Evolutionary conservation across 306 rosid genomes (phyloP).

Genomic region (Biancaea sappan): DNA sequence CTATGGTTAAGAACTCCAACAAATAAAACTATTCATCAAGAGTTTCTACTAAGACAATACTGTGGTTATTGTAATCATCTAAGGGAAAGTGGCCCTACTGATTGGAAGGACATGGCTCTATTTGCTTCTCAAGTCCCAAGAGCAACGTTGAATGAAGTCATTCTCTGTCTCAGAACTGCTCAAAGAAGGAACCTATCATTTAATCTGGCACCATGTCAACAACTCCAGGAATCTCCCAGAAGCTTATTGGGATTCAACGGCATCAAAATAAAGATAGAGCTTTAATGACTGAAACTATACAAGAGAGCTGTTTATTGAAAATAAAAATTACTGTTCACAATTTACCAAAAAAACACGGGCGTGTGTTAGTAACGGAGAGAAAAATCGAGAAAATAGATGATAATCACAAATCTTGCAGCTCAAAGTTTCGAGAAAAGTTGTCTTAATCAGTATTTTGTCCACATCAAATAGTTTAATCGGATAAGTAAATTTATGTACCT

Average conservation of each 20-base stretch:
- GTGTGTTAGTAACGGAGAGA: background rate
- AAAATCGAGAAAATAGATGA: slow-evolving; percentile 11
- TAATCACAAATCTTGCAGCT: background rate
- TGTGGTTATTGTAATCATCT: too few species aligned
- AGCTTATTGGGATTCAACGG: slow-evolving; percentile 44
- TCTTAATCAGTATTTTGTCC: background rate
- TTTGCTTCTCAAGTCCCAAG: too few species aligned
- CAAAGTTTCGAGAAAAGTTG: slow-evolving; percentile 6
- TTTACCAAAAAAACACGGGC: background rate
- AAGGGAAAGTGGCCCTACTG: too few species aligned
- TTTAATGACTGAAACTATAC: slow-evolving; percentile 19
- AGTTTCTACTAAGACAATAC: too few species aligned
- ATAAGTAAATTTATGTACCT: slow-evolving; percentile 43
- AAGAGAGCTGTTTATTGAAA: slow-evolving; percentile 25
- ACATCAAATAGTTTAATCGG: slow-evolving; percentile 23
- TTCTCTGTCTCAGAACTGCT: too few species aligned
- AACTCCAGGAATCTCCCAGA: slow-evolving; percentile 29
- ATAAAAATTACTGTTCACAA: background rate
- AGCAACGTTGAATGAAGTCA: too few species aligned
- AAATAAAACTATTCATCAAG: too few species aligned
- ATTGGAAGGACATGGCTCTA: too few species aligned
- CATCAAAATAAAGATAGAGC: slow-evolving; percentile 19
- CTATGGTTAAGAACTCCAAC: too few species aligned
- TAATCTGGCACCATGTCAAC: slow-evolving; percentile 46
- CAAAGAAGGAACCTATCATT: background rate